These are phyloP conservation scores for Pholiota molesta DNA, from an alignment of 768 basidiomycete genomes.

Conservation along the genomic window DNA sequence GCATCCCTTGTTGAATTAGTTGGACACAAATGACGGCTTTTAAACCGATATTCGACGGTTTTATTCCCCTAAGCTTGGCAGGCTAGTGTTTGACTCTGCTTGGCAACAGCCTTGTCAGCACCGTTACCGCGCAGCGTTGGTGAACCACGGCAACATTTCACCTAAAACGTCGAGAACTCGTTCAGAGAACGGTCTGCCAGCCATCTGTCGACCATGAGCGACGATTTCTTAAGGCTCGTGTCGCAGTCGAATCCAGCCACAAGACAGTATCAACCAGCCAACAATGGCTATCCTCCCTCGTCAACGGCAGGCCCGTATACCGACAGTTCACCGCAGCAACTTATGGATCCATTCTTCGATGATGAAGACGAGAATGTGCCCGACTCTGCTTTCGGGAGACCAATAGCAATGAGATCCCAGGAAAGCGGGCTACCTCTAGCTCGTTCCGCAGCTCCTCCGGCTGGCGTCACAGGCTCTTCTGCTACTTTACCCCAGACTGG, in stretches of 20 bases:
- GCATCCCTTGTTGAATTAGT: not conserved
- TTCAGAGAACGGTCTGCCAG: conserved; percentile 23
- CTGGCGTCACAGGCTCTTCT: conserved; percentile 56
- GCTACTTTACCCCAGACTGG: conserved; percentile 69
- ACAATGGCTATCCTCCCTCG: conserved; percentile 64
- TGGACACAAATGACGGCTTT: not conserved
- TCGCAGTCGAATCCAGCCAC: conserved; percentile 72
- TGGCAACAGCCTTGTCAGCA: conserved; percentile 15
- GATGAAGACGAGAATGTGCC: conserved; percentile 78
- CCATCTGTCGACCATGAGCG: conserved; percentile 47
- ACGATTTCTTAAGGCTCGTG: conserved; percentile 77
- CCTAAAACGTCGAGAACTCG: conserved; percentile 13
- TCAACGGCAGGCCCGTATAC: conserved; percentile 39
- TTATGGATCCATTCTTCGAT: conserved; percentile 88
- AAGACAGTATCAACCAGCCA: conserved; percentile 52
- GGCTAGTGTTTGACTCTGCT: conserved; percentile 20
- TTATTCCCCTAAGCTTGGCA: not conserved
- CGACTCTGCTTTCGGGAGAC: conserved; percentile 67
- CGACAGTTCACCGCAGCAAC: conserved; percentile 47
- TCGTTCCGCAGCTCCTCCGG: conserved; percentile 60
- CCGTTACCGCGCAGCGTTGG: conserved; percentile 5
- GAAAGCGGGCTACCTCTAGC: conserved; percentile 64
- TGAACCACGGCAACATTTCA: conserved; percentile 10
- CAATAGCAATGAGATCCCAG: conserved; percentile 51
- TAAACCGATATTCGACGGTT: not conserved